Evolutionary conservation across 2,329 filamentous ascomycete genomes (phyloP).

Genomic region (Shiraia sp.): DNA sequence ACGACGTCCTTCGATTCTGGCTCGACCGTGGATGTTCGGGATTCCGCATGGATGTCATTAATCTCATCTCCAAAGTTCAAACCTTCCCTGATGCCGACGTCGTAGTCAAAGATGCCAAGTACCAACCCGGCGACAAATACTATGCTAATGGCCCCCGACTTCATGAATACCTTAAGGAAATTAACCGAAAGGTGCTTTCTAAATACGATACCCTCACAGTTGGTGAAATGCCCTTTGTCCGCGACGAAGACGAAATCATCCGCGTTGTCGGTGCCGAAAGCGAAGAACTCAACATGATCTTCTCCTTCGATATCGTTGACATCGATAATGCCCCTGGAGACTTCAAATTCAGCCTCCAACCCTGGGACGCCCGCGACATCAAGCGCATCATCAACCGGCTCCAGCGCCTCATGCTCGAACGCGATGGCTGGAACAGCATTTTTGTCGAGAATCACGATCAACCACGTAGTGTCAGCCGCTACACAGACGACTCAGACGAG

Average conservation of each 20-base stretch:
- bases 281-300: conserved; percentile 69
- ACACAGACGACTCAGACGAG: conserved; percentile 53
- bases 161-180: conserved; percentile 70
- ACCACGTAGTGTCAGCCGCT: conserved; percentile 54
- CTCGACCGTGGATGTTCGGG: conserved; percentile 67
- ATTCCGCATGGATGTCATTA: conserved; percentile 49
- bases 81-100: conserved; percentile 33
- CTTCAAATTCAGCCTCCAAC: conserved; percentile 40
- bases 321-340: conserved; percentile 44
- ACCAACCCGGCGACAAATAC: conserved; percentile 55
- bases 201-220: conserved; percentile 68
- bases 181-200: conserved; percentile 61
- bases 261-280: conserved; percentile 48
- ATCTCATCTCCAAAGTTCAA: conserved; percentile 43
- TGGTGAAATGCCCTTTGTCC: conserved; percentile 64
- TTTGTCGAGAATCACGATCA: conserved; percentile 61
- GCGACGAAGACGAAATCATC: conserved; percentile 53
- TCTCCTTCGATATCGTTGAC: conserved; percentile 54
- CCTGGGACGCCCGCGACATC: conserved; percentile 40
- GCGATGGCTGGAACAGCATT: conserved; percentile 52
- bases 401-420: conserved; percentile 44
- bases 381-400: conserved; percentile 39
- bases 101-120: conserved; percentile 36
- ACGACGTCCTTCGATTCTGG: conserved; percentile 78
- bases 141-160: conserved; percentile 70